Conservation (phyloP, 176 grass and related monocot genomes). For the Musa acuminata region DNA sequence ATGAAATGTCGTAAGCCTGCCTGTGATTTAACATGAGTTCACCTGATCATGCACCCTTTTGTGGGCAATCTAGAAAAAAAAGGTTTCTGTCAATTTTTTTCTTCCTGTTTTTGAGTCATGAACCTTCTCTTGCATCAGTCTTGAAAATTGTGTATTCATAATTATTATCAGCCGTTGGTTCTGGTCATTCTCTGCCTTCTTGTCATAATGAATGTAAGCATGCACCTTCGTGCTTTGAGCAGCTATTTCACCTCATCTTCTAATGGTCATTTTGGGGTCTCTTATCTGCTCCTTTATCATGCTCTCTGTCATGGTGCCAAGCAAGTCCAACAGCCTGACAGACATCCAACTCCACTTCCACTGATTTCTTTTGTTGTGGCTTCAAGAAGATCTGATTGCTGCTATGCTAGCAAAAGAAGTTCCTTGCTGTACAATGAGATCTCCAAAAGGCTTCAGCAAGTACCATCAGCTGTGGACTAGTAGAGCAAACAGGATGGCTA, state of each 20-base stretch:
- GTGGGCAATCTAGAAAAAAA: no score
- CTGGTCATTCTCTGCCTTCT: neutral
- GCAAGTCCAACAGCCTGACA: neutral
- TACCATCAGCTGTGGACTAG: neutral
- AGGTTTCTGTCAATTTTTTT: no score
- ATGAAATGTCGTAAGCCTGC: no score
- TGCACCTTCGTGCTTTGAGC: neutral
- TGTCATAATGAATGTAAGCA: neutral
- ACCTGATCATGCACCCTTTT: no score
- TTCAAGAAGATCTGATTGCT: neutral
- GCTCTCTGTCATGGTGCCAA: neutral
- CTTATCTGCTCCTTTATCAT: neutral
- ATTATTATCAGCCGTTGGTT: no score
- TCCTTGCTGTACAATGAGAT: neutral
- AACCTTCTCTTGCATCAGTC: no score
- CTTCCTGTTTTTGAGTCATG: no score
- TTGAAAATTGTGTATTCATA: no score
- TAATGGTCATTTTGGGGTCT: neutral
- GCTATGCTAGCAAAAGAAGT: neutral
- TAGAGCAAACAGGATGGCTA: neutral
- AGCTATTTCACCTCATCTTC: constrained; percentile 2
- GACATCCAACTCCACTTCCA: constrained; percentile 2
- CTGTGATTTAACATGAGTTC: no score
- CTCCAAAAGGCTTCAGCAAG: neutral
- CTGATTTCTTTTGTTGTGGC: neutral